A percentile compares a stretch with the other conserved stretches of the same genome.
Evolutionary conservation across 768 basidiomycete genomes (phyloP).

Genomic region (Amanita exitialis): DNA sequence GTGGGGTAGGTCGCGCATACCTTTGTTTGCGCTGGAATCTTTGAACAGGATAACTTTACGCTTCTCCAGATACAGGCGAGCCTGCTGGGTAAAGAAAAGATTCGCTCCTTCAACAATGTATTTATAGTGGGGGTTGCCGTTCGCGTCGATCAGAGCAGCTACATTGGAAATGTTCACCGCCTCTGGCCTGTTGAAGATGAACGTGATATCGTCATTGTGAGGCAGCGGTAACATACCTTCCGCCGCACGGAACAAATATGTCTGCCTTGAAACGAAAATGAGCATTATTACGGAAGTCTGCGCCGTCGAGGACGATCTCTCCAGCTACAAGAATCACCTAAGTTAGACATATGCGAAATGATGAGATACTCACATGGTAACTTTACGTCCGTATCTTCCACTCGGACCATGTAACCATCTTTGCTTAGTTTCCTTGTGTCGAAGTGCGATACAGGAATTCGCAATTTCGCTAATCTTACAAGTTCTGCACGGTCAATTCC

Average conservation of each 20-base stretch:
- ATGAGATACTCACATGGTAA: slow-evolving; percentile 65
- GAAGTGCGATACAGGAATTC: slow-evolving; percentile 74
- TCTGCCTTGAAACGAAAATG: slow-evolving; percentile 97
- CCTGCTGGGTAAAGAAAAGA: slow-evolving; percentile 94
- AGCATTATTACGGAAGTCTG: slow-evolving; percentile 92
- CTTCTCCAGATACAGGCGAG: slow-evolving; percentile 88
- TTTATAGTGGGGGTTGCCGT: slow-evolving; percentile 97
- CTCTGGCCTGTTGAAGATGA: slow-evolving; percentile 47
- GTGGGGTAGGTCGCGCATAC: slow-evolving; percentile 18
- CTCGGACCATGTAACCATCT: slow-evolving; percentile 86
- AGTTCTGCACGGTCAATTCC: slow-evolving; percentile 88
- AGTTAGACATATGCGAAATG: not conserved
- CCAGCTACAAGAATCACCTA: slow-evolving; percentile 46
- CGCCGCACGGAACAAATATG: slow-evolving; percentile 95
- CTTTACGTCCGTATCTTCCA: slow-evolving; percentile 90
- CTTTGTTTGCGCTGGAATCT: slow-evolving; percentile 94
- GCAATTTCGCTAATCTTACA: slow-evolving; percentile 77
- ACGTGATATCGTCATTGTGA: not conserved
- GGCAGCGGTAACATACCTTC: slow-evolving; percentile 39
- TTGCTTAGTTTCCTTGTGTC: slow-evolving; percentile 79
- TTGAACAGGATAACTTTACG: slow-evolving; percentile 90
- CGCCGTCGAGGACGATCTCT: slow-evolving; percentile 87
- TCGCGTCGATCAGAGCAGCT: slow-evolving; percentile 74
- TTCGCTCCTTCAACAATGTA: slow-evolving; percentile 96
- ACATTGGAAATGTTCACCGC: slow-evolving; percentile 98